Base-by-base conservation (phyloP, 805 yeast species). In the Schizosaccharomyces pombe region DNA sequence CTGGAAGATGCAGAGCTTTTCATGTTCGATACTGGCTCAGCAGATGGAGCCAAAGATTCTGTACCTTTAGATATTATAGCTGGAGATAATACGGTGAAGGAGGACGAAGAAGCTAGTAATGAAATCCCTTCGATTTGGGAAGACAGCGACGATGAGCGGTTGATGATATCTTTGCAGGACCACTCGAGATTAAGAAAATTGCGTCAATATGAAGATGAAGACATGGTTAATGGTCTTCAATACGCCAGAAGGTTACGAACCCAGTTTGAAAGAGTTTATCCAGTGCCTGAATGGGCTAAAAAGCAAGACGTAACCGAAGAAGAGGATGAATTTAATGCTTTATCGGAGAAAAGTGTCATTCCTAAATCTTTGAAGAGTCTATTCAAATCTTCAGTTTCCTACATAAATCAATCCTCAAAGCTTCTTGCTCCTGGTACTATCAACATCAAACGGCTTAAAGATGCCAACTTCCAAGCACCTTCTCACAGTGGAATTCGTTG, bases 71-170 rank as follows among this genome's bases (percentile, higher is more conserved):
- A n/a, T n/a, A n/a, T n/a, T n/a, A n/a, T n/a, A n/a, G n/a, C n/a
- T n/a, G n/a, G n/a, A n/a, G n/a, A n/a, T 64, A 60, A 6, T 60
- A 57, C 8, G 63, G 62, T 5, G 66, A 63, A n/a, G 65, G 63
- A 4, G 14, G 49, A 43, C 12, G 64, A 62, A 3, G 63, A 58
- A 16, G 66, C 62, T 14, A 70, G 63, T 28, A 30, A 22, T 28
- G 32, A 28, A n/a, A 37, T 19, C 37, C 39, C 11, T 12, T 75
- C 72, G 22, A 85, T 80, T 1, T 91, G 98, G 98, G 65, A 65
- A 14, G 98, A 91, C 67, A 80, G 93, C 56, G 97, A 87, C 62
- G 98, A 91, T 65, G 97, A 87, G 58, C 72, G 71, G 47, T 60
- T 83, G 28, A 68, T 69, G 22, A 72, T 89, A 5, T 76, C 91